phyloP scores from a whole-genome alignment of 768 basidiomycete species.

The Cantharellus anzutake region DNA sequence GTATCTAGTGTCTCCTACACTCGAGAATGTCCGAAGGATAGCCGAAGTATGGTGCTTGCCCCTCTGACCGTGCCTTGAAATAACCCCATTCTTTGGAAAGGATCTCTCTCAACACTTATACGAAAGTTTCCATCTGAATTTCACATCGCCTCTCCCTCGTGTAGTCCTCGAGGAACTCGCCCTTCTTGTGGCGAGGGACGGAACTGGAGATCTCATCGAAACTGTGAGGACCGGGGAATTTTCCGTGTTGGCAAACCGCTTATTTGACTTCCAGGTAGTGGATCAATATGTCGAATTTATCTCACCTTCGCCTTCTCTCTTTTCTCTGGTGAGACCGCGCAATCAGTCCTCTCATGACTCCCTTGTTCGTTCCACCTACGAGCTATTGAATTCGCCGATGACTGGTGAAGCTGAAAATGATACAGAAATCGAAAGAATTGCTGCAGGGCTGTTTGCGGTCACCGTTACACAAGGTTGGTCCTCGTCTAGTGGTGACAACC shows the following conservation, averaged over 20 bases:
- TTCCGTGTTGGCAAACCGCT: not conserved
- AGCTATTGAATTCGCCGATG: slow-evolving; percentile 75
- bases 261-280: slow-evolving; percentile 36
- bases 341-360: slow-evolving; percentile 18
- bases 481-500: slow-evolving; percentile 33
- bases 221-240: slow-evolving; percentile 28
- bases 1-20: slow-evolving; percentile 87
- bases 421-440: slow-evolving; percentile 79
- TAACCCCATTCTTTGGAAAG: slow-evolving; percentile 6
- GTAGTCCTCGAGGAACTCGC: slow-evolving; percentile 87
- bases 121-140: slow-evolving; percentile 86
- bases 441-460: slow-evolving; percentile 79
- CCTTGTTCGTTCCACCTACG: slow-evolving; percentile 32
- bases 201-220: slow-evolving; percentile 61
- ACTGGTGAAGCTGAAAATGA: slow-evolving; percentile 85
- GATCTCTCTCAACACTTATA: slow-evolving; percentile 82
- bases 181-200: slow-evolving; percentile 65
- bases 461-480: slow-evolving; percentile 35
- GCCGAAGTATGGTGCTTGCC: slow-evolving; percentile 31
- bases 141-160: slow-evolving; percentile 80
- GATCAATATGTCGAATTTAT: slow-evolving; percentile 98
- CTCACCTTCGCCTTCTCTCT: slow-evolving; percentile 77
- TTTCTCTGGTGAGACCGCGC: slow-evolving; percentile 47
- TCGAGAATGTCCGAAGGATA: slow-evolving; percentile 73
- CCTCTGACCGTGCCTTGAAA: not conserved